phyloP scores from a whole-genome alignment of 176 grass and related monocot genomes.

The Tillandsia leiboldiana region DNA sequence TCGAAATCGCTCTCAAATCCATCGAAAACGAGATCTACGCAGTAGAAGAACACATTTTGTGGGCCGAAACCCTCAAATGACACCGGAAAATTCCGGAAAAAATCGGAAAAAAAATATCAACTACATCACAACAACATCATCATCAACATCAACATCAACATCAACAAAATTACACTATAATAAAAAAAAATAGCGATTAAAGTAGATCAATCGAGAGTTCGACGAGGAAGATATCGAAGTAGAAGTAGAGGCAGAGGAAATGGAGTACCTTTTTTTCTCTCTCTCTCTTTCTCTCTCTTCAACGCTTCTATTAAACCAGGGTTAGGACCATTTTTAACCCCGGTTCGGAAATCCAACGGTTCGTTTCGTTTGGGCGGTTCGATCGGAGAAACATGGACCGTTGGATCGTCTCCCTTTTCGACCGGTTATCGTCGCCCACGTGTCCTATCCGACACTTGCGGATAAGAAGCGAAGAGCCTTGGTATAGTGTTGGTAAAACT shows the following conservation, averaged over 20 bases:
- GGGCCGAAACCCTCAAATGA: neutral
- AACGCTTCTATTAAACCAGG: conserved; percentile 2
- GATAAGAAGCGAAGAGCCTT: conserved; percentile 30
- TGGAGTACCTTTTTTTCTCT: neutral
- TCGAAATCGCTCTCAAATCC: neutral
- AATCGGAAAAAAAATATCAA: conserved; percentile 5
- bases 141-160: neutral
- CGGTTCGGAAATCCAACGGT: conserved; percentile 4
- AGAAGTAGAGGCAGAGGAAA: neutral
- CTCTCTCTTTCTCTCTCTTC: neutral
- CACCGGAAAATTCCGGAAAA: neutral
- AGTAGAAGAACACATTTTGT: neutral
- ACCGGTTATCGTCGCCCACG: neutral
- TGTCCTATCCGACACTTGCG: conserved; percentile 38
- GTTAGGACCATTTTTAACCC: neutral
- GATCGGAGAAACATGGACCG: neutral
- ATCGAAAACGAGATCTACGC: neutral
- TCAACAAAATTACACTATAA: neutral
- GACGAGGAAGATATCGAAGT: neutral
- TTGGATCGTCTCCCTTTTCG: neutral
- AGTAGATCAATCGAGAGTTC: neutral
- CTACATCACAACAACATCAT: neutral
- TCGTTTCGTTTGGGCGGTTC: neutral
- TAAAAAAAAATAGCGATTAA: neutral
- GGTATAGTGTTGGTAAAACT: neutral